Percentiles rank a stretch among this genome's conserved stretches.
These are phyloP conservation scores for Exobasidium rhododendri DNA, from an alignment of 1,284 basidiomycete genomes.

Conservation along the genomic window DNA sequence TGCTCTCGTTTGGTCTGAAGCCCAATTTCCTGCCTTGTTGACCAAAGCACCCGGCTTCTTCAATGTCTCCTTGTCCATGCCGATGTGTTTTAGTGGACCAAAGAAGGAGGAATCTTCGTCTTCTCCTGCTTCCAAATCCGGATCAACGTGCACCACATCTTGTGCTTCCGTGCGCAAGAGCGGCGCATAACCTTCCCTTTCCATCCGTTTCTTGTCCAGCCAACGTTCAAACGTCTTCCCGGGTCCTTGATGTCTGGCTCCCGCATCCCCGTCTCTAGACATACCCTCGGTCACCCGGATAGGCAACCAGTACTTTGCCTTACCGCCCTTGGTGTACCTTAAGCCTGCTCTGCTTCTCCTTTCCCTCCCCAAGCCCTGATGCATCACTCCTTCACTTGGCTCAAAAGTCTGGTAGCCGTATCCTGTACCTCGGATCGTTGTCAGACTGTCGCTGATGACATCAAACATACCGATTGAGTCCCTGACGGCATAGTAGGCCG, in stretches of 20 bases:
- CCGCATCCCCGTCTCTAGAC: constrained; percentile 20
- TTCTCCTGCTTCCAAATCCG: constrained; percentile 43
- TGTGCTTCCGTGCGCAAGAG: constrained; percentile 68
- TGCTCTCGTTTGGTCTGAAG: constrained; percentile 1
- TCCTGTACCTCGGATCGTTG: constrained; percentile 79
- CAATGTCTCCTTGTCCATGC: background rate
- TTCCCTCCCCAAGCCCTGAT: constrained; percentile 56
- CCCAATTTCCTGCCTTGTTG: constrained; percentile 1
- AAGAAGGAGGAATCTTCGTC: background rate
- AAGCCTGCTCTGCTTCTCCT: constrained; percentile 62
- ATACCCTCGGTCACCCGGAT: constrained; percentile 27
- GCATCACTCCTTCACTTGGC: constrained; percentile 86
- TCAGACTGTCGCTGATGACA: constrained; percentile 77
- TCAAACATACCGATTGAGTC: constrained; percentile 74
- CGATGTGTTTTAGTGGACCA: background rate
- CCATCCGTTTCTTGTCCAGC: constrained; percentile 60
- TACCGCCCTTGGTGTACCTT: constrained; percentile 82
- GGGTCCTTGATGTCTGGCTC: constrained; percentile 53
- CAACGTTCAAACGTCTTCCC: constrained; percentile 56
- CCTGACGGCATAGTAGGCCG: constrained; percentile 66
- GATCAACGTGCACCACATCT: constrained; percentile 64
- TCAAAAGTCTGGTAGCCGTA: constrained; percentile 95
- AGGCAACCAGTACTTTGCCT: constrained; percentile 59
- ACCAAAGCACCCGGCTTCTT: constrained; percentile 10
- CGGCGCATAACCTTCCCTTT: constrained; percentile 71